These are phyloP conservation scores for Trichocladium uniseriatum DNA, from an alignment of 495 filamentous ascomycete genomes.

Conservation along the genomic window DNA sequence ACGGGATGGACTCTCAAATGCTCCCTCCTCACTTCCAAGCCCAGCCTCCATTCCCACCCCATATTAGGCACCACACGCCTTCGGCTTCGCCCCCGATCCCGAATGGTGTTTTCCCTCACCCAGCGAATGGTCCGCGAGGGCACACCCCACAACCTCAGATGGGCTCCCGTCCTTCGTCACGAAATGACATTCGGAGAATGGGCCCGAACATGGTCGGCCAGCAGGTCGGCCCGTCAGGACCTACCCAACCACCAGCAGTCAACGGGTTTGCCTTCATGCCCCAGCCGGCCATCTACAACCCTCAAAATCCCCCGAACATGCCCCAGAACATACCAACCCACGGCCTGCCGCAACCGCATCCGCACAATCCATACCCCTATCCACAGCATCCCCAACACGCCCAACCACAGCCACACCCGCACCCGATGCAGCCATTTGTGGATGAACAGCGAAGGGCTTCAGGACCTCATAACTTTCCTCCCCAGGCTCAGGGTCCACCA, in stretches of 20 bases:
- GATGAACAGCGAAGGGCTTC: slow-evolving; percentile 59
- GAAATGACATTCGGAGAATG: slow-evolving; percentile 62
- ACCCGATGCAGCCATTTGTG: slow-evolving; percentile 51
- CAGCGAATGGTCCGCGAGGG: slow-evolving; percentile 45
- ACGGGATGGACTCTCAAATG: slow-evolving; percentile 47
- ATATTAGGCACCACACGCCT: slow-evolving; percentile 72
- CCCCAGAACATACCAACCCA: slow-evolving; percentile 38
- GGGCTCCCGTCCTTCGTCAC: slow-evolving; percentile 69
- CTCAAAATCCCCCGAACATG: slow-evolving; percentile 49
- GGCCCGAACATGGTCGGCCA: slow-evolving; percentile 68
- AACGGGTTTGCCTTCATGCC: slow-evolving; percentile 81
- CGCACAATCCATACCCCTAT: slow-evolving; percentile 25
- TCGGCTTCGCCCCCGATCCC: slow-evolving; percentile 84
- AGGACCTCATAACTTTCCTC: slow-evolving; percentile 48
- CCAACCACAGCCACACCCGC: slow-evolving; percentile 27
- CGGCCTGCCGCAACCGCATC: slow-evolving; percentile 12
- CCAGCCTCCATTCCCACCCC: slow-evolving; percentile 53
- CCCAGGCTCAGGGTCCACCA: slow-evolving; percentile 25
- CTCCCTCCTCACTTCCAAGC: slow-evolving; percentile 69
- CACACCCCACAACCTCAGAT: slow-evolving; percentile 73
- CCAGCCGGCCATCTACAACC: slow-evolving; percentile 76
- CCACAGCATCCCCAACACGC: slow-evolving; percentile 17
- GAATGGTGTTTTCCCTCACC: slow-evolving; percentile 58
- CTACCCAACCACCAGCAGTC: slow-evolving; percentile 52
- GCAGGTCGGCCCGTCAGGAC: slow-evolving; percentile 43